Evolutionary conservation across 768 basidiomycete genomes (phyloP).

Genomic region (Ephemerocybe angulata): DNA sequence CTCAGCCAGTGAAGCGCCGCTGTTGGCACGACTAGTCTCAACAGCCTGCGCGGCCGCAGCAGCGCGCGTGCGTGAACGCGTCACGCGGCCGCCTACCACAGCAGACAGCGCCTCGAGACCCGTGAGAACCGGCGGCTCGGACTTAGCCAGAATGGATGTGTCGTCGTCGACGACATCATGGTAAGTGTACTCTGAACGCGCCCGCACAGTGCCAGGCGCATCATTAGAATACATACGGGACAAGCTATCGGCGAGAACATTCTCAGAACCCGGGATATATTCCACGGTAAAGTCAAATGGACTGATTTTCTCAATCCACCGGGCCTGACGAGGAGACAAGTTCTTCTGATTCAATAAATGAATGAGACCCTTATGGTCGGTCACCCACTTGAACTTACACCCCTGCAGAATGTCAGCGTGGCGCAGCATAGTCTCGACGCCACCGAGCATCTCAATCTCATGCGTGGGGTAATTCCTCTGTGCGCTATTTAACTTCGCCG

Average conservation of each 20-base stretch:
- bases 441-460: conserved; percentile 34
- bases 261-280: conserved; percentile 33
- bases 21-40: conserved; percentile 2
- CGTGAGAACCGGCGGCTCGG: too few species aligned
- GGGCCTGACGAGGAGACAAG: conserved; percentile 31
- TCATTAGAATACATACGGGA: conserved; percentile 28
- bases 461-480: conserved; percentile 39
- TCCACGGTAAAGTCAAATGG: conserved; percentile 35
- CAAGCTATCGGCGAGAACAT: conserved; percentile 38
- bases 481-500: conserved; percentile 29
- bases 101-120: too few species aligned
- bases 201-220: conserved; percentile 16
- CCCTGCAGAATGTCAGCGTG: conserved; percentile 30
- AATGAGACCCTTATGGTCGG: conserved; percentile 30
- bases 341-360: conserved; percentile 32
- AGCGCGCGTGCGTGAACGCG: too few species aligned
- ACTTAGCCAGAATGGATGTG: not conserved
- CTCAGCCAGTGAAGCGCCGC: conserved; percentile 25
- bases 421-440: conserved; percentile 30
- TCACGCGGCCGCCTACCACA: too few species aligned
- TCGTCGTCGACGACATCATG: conserved; percentile 15
- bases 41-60: too few species aligned
- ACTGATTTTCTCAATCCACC: conserved; percentile 37
- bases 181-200: conserved; percentile 17
- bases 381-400: conserved; percentile 24